These are phyloP conservation scores for Candida pseudofarinosa DNA, from an alignment of 805 yeast species.

Conservation along the genomic window DNA sequence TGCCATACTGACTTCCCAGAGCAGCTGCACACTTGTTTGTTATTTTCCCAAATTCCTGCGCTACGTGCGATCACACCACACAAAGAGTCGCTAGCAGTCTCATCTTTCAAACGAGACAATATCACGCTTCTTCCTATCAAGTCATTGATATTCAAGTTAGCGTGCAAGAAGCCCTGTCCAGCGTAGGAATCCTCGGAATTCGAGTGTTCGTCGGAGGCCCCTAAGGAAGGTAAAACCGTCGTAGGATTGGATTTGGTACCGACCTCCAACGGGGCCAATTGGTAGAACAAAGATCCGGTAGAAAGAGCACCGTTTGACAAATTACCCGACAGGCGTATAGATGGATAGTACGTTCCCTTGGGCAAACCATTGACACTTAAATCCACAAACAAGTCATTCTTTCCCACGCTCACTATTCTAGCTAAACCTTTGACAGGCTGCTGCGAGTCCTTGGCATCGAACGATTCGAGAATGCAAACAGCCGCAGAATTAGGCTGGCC, in stretches of 20 bases:
- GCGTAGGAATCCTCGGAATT: conserved; percentile 17
- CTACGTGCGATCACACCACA: conserved; percentile 93
- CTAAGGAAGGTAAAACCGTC: conserved; percentile 32
- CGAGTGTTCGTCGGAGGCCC: conserved; percentile 22
- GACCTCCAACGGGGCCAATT: conserved; percentile 40
- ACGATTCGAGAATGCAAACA: conserved; percentile 81
- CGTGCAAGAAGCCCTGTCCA: conserved; percentile 37
- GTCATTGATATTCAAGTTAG: conserved; percentile 48
- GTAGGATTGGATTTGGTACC: conserved; percentile 17
- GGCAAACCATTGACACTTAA: conserved; percentile 72
- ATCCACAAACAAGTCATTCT: conserved; percentile 60
- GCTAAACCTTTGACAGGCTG: conserved; percentile 83
- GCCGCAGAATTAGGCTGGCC: conserved; percentile 88
- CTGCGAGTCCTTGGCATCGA: conserved; percentile 41
- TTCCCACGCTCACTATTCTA: conserved; percentile 67
- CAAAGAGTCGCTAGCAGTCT: conserved; percentile 42
- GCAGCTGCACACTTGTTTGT: conserved; percentile 88
- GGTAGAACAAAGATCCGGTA: conserved; percentile 51
- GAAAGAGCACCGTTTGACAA: conserved; percentile 67
- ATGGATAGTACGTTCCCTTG: conserved; percentile 64
- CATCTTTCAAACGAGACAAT: conserved; percentile 38
- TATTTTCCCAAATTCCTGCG: conserved; percentile 97
- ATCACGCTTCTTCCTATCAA: conserved; percentile 69
- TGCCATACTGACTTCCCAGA: conserved; percentile 96
- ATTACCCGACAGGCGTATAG: conserved; percentile 69